These are phyloP conservation scores for Aspergillus campestris DNA, from an alignment of 495 filamentous ascomycete species.

Conservation along the genomic window DNA sequence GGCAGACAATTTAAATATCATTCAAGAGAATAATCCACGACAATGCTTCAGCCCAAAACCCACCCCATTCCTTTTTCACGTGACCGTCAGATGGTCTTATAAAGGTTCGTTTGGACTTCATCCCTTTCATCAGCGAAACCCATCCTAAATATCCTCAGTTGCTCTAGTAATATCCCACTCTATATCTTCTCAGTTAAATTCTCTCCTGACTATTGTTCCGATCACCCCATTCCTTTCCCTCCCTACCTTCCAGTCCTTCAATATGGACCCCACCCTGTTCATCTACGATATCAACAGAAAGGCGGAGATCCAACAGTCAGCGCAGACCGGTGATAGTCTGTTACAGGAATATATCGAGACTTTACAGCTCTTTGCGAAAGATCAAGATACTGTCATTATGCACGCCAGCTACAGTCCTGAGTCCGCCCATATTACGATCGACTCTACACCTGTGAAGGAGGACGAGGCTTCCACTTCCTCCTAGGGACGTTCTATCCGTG, in stretches of 20 bases:
- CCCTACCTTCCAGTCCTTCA: neutral
- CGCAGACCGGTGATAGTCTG: neutral
- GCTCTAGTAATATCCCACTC: too few species aligned
- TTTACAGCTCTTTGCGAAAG: neutral
- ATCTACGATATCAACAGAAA: conserved; percentile 3
- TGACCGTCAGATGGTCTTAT: too few species aligned
- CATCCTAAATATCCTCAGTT: too few species aligned
- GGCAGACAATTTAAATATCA: too few species aligned
- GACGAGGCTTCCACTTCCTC: too few species aligned
- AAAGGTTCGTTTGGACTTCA: too few species aligned
- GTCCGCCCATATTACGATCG: conserved; percentile 4
- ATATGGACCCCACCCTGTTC: neutral
- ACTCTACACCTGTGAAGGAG: neutral
- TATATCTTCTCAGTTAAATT: too few species aligned
- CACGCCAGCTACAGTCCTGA: conserved; percentile 2
- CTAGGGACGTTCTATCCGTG: too few species aligned
- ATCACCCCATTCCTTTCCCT: neutral
- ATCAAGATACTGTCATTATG: neutral
- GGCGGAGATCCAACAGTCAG: neutral
- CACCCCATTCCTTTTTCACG: too few species aligned
- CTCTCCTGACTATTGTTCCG: neutral
- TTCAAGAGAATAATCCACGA: too few species aligned
- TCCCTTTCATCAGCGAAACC: too few species aligned
- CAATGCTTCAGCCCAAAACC: too few species aligned
- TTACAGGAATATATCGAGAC: conserved; percentile 4